Evolutionary conservation across 1,284 basidiomycete species (phyloP).

Genomic region (Trichosporon faecale): DNA sequence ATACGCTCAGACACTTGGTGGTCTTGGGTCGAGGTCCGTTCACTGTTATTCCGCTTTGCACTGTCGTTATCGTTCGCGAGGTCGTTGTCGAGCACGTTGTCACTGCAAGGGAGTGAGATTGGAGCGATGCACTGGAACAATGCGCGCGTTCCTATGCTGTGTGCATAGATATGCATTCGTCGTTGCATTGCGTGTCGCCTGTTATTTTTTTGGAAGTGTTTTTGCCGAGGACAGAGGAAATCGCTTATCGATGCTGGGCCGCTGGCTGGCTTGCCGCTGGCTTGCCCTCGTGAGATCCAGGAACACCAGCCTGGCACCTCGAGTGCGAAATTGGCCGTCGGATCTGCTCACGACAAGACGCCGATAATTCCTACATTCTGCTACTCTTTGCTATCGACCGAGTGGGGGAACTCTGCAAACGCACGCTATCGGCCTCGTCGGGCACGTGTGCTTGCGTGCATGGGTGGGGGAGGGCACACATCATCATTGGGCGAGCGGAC

Average conservation of each 20-base stretch:
- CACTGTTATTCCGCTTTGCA: background rate
- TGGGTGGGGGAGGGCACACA: background rate
- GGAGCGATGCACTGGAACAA: background rate
- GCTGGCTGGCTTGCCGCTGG: too few relatives aligned
- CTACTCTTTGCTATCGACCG: background rate
- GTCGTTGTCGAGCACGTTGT: background rate
- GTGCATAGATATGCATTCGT: background rate
- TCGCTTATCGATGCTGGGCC: background rate
- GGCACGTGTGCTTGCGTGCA: background rate
- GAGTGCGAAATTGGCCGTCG: background rate
- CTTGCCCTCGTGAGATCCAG: background rate
- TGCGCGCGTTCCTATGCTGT: background rate
- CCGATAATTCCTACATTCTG: background rate
- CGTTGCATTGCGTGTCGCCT: background rate
- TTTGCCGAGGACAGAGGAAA: background rate
- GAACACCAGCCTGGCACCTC: background rate
- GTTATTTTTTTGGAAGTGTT: background rate
- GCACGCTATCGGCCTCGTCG: background rate
- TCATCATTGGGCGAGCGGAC: background rate
- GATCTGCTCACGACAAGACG: background rate
- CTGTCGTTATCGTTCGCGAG: background rate
- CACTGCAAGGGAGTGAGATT: background rate
- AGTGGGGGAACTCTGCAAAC: background rate
- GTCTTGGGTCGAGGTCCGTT: background rate
- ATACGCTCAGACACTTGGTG: background rate